These are phyloP conservation scores for Actinidia polygama DNA, from an alignment of 179 eudicot species.

Conservation along the genomic window DNA sequence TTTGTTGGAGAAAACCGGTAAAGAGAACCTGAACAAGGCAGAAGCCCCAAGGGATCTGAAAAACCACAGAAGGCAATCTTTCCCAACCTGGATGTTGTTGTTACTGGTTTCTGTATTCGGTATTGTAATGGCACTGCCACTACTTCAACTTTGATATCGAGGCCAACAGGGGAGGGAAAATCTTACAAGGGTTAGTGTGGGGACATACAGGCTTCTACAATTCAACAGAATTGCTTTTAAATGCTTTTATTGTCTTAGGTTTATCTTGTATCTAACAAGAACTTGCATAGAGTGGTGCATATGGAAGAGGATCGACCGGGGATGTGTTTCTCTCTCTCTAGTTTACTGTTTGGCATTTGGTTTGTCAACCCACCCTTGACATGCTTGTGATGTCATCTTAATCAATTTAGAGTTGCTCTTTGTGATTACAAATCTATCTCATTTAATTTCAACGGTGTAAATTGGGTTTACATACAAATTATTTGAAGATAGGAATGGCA, in stretches of 20 bases:
- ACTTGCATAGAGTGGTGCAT: conserved; percentile 25
- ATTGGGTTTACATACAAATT: no score
- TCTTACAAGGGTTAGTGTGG: not conserved
- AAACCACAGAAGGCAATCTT: conserved; percentile 45
- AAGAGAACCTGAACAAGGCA: conserved; percentile 34
- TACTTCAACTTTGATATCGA: conserved; percentile 70
- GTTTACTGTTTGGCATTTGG: not conserved
- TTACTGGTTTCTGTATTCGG: conserved; percentile 71
- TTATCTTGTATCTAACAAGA: conserved; percentile 2
- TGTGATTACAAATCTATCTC: not conserved
- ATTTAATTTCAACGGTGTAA: no score
- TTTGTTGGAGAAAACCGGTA: conserved; percentile 35
- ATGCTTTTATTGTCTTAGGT: not conserved
- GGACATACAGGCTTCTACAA: no score
- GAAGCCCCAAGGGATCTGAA: conserved; percentile 41
- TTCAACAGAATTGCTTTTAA: not conserved
- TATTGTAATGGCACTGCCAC: conserved; percentile 80
- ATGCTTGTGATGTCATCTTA: conserved; percentile 1
- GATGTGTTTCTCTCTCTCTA: not conserved
- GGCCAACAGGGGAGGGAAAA: not conserved
- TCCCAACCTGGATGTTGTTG: conserved; percentile 75
- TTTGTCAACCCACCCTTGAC: not conserved
- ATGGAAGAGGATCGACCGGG: conserved; percentile 8
- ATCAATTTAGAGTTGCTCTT: not conserved
- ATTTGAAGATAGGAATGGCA: no score